Conservation (phyloP, 306 rosid genomes). For the Cucurbita maxima region DNA sequence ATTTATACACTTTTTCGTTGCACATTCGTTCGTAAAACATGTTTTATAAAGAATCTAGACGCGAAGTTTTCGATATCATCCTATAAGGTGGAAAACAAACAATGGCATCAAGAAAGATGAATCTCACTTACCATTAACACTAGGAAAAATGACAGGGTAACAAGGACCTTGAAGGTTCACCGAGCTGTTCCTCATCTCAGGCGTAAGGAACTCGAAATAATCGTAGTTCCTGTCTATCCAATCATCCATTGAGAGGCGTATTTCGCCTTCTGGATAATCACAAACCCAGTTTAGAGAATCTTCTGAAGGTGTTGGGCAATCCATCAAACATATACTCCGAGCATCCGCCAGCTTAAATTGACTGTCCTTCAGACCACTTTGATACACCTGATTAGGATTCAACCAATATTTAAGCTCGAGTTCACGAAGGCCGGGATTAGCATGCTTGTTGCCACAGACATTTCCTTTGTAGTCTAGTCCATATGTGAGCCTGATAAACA, state of each 20-base stretch:
- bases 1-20: too few species aligned
- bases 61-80: not conserved
- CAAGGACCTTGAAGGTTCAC: conserved; percentile 98
- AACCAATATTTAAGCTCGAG: conserved; percentile 77
- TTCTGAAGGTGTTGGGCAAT: conserved; percentile 73
- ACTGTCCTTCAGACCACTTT: conserved; percentile 64
- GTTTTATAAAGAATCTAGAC: not conserved
- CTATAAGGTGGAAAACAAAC: not conserved
- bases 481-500: conserved; percentile 64
- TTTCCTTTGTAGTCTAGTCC: conserved; percentile 95
- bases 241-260: conserved; percentile 43
- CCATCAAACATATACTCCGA: conserved; percentile 64
- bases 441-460: conserved; percentile 80
- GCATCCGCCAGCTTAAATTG: conserved; percentile 57
- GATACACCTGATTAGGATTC: conserved; percentile 91
- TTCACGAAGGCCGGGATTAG: conserved; percentile 55
- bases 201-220: conserved; percentile 82
- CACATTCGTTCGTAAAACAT: too few species aligned
- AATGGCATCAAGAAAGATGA: not conserved
- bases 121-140: conserved; percentile 61
- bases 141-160: conserved; percentile 94
- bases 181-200: conserved; percentile 83
- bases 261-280: conserved; percentile 90
- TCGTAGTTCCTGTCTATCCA: conserved; percentile 71
- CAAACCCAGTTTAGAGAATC: conserved; percentile 85